Conservation (phyloP, 139 green algal species). For the Micractinium conductrix region DNA sequence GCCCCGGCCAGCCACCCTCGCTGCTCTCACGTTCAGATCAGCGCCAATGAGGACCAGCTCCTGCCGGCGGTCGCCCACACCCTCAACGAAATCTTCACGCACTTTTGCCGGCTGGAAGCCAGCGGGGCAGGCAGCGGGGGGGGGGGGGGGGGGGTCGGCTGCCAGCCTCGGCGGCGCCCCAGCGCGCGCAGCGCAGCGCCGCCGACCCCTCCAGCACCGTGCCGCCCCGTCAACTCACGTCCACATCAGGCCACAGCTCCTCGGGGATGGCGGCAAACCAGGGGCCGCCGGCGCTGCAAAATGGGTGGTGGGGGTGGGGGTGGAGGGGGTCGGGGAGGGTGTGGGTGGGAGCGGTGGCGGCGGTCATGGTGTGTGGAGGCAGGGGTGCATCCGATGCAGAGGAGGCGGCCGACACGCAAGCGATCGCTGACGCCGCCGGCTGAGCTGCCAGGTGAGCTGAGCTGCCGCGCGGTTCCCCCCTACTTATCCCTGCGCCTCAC, state of each 20-base stretch:
- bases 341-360: not conserved
- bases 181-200: no score
- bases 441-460: not conserved
- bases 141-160: no score
- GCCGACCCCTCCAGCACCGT: no score
- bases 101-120: not conserved
- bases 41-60: constrained; percentile 88
- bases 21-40: constrained; percentile 66
- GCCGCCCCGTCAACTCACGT: no score
- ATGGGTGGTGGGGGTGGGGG: not conserved
- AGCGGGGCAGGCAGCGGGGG: no score
- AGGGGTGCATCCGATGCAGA: no score
- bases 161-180: no score
- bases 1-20: not conserved
- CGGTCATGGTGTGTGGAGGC: no score
- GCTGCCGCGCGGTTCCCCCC: not conserved
- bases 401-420: no score
- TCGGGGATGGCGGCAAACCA: constrained; percentile 76
- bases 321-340: not conserved
- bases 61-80: constrained; percentile 49
- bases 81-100: not conserved
- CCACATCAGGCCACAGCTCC: constrained; percentile 60
- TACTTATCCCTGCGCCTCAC: no score
- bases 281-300: constrained; percentile 50
- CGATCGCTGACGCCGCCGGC: no score